Conservation (phyloP, 768 basidiomycete species). For the Kwoniella sp. region DNA sequence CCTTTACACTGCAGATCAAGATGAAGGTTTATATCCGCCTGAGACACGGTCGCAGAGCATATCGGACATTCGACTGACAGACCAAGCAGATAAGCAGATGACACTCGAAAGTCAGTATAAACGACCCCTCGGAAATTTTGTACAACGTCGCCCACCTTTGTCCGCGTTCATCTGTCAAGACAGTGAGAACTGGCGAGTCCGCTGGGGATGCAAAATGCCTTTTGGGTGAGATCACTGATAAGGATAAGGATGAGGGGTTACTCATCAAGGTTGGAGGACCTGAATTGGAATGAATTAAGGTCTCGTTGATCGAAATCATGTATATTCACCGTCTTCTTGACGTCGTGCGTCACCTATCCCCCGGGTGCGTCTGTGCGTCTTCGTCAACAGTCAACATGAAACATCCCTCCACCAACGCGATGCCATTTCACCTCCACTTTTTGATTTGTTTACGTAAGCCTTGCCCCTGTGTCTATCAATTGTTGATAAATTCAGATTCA, state of each 20-base stretch:
- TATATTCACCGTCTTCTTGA: no score
- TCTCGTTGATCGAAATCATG: no score
- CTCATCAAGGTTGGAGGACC: not conserved
- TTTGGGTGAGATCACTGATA: not conserved
- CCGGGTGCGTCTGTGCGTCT: no score
- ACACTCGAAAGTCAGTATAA: not conserved
- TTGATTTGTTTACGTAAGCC: not conserved
- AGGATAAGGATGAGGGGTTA: not conserved
- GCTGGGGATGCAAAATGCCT: not conserved
- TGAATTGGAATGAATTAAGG: not conserved
- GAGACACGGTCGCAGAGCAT: slow-evolving; percentile 29
- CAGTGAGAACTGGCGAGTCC: not conserved
- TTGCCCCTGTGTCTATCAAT: not conserved
- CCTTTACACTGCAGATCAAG: slow-evolving; percentile 42
- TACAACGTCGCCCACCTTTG: slow-evolving; percentile 10
- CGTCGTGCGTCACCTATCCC: no score
- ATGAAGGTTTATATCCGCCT: slow-evolving; percentile 45
- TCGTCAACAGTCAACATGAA: no score
- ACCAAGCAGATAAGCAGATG: not conserved
- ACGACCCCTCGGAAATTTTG: not conserved
- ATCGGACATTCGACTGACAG: slow-evolving; percentile 40
- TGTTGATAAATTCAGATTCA: not conserved
- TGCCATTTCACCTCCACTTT: not conserved
- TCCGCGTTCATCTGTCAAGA: not conserved
- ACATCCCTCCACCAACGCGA: no score